Evolutionary conservation across 148 eudicot species (phyloP), one percentile per base, ranked within the genome.

Genomic region (Vaccinium corymbosum): DNA sequence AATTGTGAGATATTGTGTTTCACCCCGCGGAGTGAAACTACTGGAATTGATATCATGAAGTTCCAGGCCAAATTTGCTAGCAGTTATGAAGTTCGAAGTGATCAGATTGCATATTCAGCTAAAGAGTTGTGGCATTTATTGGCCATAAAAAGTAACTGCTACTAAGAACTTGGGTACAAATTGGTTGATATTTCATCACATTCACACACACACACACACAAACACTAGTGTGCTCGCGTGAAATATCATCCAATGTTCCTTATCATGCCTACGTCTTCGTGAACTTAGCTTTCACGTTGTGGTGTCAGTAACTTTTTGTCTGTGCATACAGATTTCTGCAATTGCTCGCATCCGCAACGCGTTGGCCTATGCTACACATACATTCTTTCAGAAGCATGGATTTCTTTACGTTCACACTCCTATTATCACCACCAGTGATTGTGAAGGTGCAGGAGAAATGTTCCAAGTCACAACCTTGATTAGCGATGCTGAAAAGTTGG

Each of bases 381-480:
- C 95, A 79, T 96, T 96, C 86, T 96, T 96, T 87, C 97, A 92
- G 62, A 84, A 96, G 72, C 92, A 96, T 83, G 92, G 92, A 22
- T 96, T 94, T 87, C 81, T 93, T 27, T 93, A 94, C 72, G 80
- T 96, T 6, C 99, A 94, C 70, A 96, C 99, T 70, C 99, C 99
- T 4, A 96, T 96, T 17, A 88, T 96, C 82, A 96, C 98, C 51
- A 96, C 99, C 22, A 96, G 98, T 86, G 99, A 96, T 83, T 96
- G 99, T 89, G 99, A 96, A 91, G 99, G 99, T 22, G 98, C 99
- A 56, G 99, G 99, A 38, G 99, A 96, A 91, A 94, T 93, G 97
- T 96, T 96, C 87, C 99, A 96, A 91, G 98, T 94, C 61, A 96
- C 99, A 55, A 93, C 98, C 13, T 83, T 96, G 86, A 88, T 96